Evolutionary conservation across 2,329 filamentous ascomycete species (phyloP).

Genomic region (Purpureocillium lavendulum): DNA sequence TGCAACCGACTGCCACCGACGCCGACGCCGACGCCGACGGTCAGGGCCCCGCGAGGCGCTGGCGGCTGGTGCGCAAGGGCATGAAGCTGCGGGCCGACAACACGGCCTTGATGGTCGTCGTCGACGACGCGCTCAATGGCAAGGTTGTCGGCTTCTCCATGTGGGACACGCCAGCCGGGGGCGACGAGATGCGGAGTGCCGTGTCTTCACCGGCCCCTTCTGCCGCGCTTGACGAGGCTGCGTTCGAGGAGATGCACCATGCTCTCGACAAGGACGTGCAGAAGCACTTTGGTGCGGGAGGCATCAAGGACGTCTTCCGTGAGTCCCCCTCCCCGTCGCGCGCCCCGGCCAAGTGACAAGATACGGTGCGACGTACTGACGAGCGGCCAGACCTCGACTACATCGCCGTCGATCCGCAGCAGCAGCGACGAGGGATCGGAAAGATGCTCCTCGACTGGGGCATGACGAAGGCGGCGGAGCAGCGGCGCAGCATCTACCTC

Average conservation of each 20-base stretch:
- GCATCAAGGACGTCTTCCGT: slow-evolving; percentile 9
- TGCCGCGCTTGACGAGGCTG: slow-evolving; percentile 5
- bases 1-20: slow-evolving; percentile 2
- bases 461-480: slow-evolving; percentile 5
- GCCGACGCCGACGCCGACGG: neutral
- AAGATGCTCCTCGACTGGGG: slow-evolving; percentile 10
- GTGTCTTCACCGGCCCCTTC: neutral
- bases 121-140: slow-evolving; percentile 2
- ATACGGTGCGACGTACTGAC: too few species aligned
- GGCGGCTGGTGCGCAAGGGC: slow-evolving; percentile 7
- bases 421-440: slow-evolving; percentile 9
- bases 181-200: neutral
- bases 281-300: slow-evolving; percentile 7
- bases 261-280: slow-evolving; percentile 5
- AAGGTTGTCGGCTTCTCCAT: slow-evolving; percentile 8
- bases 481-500: slow-evolving; percentile 7
- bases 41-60: neutral
- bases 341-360: neutral
- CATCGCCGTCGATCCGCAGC: slow-evolving; percentile 8
- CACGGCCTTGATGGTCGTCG: slow-evolving; percentile 5
- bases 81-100: neutral
- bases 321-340: neutral
- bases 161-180: slow-evolving; percentile 4
- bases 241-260: slow-evolving; percentile 2
- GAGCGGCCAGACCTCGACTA: slow-evolving; percentile 11